These are phyloP conservation scores for Gynostemma pentaphyllum DNA, from an alignment of 306 rosid species.

Conservation along the genomic window DNA sequence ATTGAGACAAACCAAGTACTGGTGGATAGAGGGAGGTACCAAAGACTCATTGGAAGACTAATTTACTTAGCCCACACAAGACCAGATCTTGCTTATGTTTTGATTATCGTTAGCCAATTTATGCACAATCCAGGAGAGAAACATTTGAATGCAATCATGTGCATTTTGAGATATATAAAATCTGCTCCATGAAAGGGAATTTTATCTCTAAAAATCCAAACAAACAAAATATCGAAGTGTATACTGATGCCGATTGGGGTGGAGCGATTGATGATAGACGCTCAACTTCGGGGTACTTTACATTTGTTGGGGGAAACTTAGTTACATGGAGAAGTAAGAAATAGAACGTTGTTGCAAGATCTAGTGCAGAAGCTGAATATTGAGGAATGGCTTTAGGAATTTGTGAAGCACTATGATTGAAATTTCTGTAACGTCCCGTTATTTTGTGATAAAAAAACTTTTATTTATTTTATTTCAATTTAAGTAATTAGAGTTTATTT, in stretches of 20 bases:
- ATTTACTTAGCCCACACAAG: too few species aligned
- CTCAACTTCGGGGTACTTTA: too few species aligned
- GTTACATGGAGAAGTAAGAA: conserved; percentile 2
- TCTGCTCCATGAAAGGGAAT: not conserved
- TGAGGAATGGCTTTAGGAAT: not conserved
- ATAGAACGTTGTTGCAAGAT: not conserved
- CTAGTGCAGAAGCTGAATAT: not conserved
- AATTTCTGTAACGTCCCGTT: too few species aligned
- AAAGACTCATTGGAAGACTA: too few species aligned
- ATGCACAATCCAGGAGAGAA: not conserved
- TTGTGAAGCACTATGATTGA: not conserved
- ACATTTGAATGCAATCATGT: not conserved
- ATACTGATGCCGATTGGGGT: too few species aligned
- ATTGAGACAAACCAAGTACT: too few species aligned
- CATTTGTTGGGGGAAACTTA: too few species aligned
- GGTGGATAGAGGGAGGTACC: too few species aligned
- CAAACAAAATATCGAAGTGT: not conserved
- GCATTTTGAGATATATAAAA: not conserved
- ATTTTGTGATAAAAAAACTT: too few species aligned
- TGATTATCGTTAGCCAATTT: not conserved
- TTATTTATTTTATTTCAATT: too few species aligned
- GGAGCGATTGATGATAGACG: too few species aligned
- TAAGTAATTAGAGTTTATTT: too few species aligned
- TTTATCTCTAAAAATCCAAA: not conserved
- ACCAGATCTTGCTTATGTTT: not conserved